Percentiles rank a stretch among this genome's conserved stretches.
Evolutionary conservation across 2,329 filamentous ascomycete genomes (phyloP).

Genomic region (Dactylellina drechsleri): DNA sequence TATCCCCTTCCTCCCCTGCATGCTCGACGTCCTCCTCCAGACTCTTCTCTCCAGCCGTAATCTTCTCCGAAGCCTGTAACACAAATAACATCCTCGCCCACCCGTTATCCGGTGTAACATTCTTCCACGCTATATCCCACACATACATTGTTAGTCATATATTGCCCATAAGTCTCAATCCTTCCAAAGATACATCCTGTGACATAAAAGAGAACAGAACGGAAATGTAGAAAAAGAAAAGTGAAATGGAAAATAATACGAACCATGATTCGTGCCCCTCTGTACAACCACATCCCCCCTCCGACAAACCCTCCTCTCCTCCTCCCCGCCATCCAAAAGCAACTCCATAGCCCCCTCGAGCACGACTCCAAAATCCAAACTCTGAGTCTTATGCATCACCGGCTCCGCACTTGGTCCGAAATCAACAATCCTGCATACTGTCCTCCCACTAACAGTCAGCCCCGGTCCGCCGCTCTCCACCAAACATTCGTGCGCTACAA

Average conservation of each 20-base stretch:
- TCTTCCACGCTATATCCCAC: slow-evolving; percentile 8
- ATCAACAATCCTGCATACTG: slow-evolving; percentile 65
- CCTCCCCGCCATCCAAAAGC: slow-evolving; percentile 65
- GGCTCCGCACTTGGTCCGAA: slow-evolving; percentile 63
- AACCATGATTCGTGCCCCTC: slow-evolving; percentile 67
- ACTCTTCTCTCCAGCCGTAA: not conserved
- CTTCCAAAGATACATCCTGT: not conserved
- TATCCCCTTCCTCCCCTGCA: not conserved
- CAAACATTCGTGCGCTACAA: slow-evolving; percentile 59
- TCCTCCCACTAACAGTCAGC: slow-evolving; percentile 60
- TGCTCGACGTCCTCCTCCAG: slow-evolving; percentile 7
- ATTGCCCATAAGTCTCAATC: too few species aligned
- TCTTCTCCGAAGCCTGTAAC: slow-evolving; percentile 15
- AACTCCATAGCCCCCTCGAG: slow-evolving; percentile 68
- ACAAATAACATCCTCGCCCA: slow-evolving; percentile 34
- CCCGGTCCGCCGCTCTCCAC: slow-evolving; percentile 46
- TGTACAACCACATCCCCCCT: slow-evolving; percentile 69
- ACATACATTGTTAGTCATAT: not conserved
- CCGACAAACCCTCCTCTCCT: slow-evolving; percentile 64
- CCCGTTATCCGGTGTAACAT: slow-evolving; percentile 28
- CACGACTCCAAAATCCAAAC: slow-evolving; percentile 68
- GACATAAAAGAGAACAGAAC: not conserved
- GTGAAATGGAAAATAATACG: not conserved
- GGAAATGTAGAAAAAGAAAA: not conserved
- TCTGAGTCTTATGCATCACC: slow-evolving; percentile 68